Evolutionary conservation across 345 rosid species (phyloP), one percentile per base, ranked within the genome.

Genomic region (Cardamine resedifolia): DNA sequence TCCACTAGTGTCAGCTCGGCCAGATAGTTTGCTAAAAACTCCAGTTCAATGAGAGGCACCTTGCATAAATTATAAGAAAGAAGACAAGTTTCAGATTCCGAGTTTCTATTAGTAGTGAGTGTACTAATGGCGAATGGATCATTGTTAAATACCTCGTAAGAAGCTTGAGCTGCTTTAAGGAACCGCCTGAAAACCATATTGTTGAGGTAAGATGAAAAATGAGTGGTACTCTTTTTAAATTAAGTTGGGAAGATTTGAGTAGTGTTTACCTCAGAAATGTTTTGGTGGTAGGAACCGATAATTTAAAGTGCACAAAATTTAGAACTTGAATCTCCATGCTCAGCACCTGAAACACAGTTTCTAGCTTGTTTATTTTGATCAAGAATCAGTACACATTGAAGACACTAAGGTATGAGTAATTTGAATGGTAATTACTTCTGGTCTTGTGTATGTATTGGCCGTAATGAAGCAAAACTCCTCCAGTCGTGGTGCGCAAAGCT

Each of bases 401-500:
- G 51, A 30, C 7, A 63, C 34, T n/a, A n/a, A 66, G 64, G 57
- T 41, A 44, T 55, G 5, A 49, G 34, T 48, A 41, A 27, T 56
- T 6, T 19, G 28, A 28, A 63, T 8, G 34, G n/a, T 64, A 63
- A 67, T 50, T 82, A 89, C 98, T 88, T 94, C 90, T 78, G 27
- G 82, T 80, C 66, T 94, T 14, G 92, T 84, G 70, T 94, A 94
- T 41, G 97, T 91, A 60, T 84, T 91, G 81, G 89, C 98, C 18
- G 98, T 91, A 78, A 94, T 94, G 80, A 84, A 82, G 87, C 95
- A 89, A 83, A 91, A 91, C 62, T 91, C 98, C 81, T 94, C 97
- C 69, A 89, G 90, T 49, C 80, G 77, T n/a, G 97, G 98, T 26
- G 95, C 90, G 67, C 83, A 82, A 59, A 89, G 81, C 82, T 94